Base-by-base conservation (phyloP, 768 basidiomycete genomes). In the Tulasnella calospora region DNA sequence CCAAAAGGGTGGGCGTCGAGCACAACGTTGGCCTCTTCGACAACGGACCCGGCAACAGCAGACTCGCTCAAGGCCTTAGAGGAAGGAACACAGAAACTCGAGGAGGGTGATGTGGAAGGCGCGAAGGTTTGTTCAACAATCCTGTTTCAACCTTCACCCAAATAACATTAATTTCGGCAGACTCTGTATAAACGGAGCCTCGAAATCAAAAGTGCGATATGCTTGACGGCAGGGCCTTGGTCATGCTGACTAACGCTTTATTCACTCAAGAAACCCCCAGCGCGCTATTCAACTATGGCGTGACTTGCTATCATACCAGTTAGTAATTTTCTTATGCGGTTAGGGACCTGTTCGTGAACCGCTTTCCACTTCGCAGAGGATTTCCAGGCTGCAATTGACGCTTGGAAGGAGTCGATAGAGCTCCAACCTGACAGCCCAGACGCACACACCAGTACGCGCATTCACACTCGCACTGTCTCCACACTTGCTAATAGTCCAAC, bases 261-360 rank as follows among this genome's bases (percentile, higher is more conserved):
- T 21, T 13, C 1, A 51, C 41, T 61, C 4, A 40, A 78, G 71
- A 78, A 44, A 77, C 79, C 9, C 67, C 77, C 30, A 78, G 77
- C 33, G 79, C 71, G 21, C 87, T 95, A 51, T 95, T 95, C 85
- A 95, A 95, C 83, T 88, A 95, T 19, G 94, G 94, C 61, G 94
- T 95, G 40, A 94, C 94, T 5, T 91, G 94, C 82, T 95, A 95
- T 83, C 94, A 95, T 84, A 88, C 95, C 71, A 94, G 94, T 95
- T 83, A 78, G 90, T 87, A 75, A 33, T 36, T 74, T 57, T 8
- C 33, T 47, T 27, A 4, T 0, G 2, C 30, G 38, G 71, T 38
- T 78, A 75, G 1, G 15, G 35, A 46, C 35, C 19, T 23, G 17
- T 21, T 71, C 17, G 7, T 71, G 30, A 27, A 35, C 40, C 6